These are phyloP conservation scores for Russula vinacea DNA, from an alignment of 768 basidiomycete genomes.

Conservation along the genomic window DNA sequence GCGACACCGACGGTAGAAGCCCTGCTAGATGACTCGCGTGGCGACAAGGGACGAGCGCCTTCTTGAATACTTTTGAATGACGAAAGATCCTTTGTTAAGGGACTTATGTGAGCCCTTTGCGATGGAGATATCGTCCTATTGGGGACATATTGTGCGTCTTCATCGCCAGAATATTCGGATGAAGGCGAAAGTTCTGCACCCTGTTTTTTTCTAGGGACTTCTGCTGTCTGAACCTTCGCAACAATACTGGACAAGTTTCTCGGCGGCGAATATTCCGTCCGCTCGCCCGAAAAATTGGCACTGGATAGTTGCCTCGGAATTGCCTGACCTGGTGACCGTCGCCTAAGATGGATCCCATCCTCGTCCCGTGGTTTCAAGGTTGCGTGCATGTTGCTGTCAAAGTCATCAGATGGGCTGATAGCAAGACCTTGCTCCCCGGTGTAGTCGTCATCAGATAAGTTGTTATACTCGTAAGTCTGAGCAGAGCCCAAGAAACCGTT, in stretches of 20 bases:
- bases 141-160: conserved; percentile 1
- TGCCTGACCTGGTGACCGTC: not conserved
- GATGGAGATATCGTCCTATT: not conserved
- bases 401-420: conserved; percentile 28
- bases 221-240: not conserved
- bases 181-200: conserved; percentile 14
- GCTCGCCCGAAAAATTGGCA: not conserved
- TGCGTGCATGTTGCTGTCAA: not conserved
- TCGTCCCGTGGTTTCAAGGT: conserved; percentile 4
- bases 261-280: not conserved
- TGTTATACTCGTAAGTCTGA: conserved; percentile 10
- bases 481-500: conserved; percentile 8
- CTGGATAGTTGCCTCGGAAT: conserved; percentile 7
- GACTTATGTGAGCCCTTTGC: not conserved
- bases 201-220: not conserved
- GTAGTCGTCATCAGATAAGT: conserved; percentile 19
- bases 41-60: conserved; percentile 6
- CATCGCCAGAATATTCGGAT: conserved; percentile 25
- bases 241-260: not conserved
- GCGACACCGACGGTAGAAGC: too few species aligned
- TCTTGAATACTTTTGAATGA: conserved; percentile 2
- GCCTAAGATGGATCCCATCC: not conserved
- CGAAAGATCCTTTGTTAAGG: not conserved
- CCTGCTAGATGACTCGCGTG: conserved; percentile 6
- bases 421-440: conserved; percentile 36